These are phyloP conservation scores for Trichoderma hamatum DNA, from an alignment of 2,329 filamentous ascomycete genomes.

Conservation along the genomic window DNA sequence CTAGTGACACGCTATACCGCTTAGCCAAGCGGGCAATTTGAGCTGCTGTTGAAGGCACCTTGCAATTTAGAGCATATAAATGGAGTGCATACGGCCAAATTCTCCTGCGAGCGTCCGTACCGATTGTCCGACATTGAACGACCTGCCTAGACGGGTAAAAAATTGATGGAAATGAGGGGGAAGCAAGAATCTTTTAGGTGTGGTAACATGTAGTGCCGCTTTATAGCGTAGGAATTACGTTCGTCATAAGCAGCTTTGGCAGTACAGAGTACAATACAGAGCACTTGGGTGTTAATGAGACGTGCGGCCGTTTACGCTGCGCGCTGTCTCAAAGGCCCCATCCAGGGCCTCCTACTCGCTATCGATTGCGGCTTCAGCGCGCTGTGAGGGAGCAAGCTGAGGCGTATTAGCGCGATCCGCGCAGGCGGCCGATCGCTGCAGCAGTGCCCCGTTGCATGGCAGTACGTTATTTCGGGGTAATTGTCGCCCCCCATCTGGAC, in stretches of 20 bases:
- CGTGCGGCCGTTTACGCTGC: background rate
- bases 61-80: background rate
- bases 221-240: background rate
- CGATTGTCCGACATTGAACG: background rate
- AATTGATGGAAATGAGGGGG: background rate
- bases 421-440: background rate
- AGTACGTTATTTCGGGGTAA: slow-evolving; percentile 1
- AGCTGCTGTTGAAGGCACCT: background rate
- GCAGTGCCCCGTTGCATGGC: background rate
- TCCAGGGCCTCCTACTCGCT: background rate
- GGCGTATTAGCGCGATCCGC: slow-evolving; percentile 5
- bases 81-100: rapidly evolving
- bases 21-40: slow-evolving; percentile 27
- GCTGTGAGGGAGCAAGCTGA: slow-evolving; percentile 7
- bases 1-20: slow-evolving; percentile 29
- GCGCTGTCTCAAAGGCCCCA: background rate
- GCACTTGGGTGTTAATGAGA: background rate
- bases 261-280: background rate
- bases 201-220: too few relatives aligned
- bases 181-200: background rate
- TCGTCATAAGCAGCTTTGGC: background rate
- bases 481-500: background rate
- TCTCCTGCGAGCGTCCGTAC: background rate
- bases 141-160: slow-evolving; percentile 10
- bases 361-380: background rate